A percentile compares a stretch with the other conserved stretches of the same genome.
Conservation (phyloP, 768 basidiomycete species). For the Sistotremastrum suecicum region DNA sequence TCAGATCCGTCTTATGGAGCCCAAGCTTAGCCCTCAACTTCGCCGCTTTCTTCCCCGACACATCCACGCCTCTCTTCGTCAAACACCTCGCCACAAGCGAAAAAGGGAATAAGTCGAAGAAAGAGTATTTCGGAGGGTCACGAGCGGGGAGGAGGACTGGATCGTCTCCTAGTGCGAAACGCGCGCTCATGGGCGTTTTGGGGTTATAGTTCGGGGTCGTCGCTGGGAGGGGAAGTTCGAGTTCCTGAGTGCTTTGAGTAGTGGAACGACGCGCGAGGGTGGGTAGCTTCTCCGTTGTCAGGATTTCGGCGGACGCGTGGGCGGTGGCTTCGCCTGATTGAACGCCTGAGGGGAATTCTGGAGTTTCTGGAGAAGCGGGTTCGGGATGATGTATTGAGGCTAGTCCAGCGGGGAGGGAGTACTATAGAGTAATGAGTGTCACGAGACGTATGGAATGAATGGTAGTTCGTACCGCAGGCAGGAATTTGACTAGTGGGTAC, state of each 20-base stretch:
- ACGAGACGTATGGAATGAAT: neutral
- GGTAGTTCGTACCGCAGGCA: conserved; percentile 28
- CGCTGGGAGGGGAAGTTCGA: conserved; percentile 7
- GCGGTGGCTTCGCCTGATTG: neutral
- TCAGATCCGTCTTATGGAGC: conserved; percentile 20
- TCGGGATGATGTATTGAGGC: neutral
- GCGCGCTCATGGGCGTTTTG: neutral
- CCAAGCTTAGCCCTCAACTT: conserved; percentile 34
- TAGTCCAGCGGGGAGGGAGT: conserved; percentile 38
- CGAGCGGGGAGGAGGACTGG: conserved; percentile 34
- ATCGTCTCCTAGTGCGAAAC: conserved; percentile 27
- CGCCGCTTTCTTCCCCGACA: conserved; percentile 53
- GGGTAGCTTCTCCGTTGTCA: neutral
- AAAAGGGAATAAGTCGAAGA: conserved; percentile 59
- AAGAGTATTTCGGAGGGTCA: conserved; percentile 42
- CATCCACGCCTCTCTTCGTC: conserved; percentile 29
- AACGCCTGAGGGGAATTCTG: neutral
- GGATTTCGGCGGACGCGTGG: neutral
- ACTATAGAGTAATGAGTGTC: conserved; percentile 9
- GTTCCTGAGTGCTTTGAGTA: neutral
- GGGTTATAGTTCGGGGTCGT: neutral
- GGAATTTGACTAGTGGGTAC: conserved; percentile 56
- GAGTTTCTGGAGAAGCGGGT: conserved; percentile 21
- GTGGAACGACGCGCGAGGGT: neutral
- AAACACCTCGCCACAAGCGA: conserved; percentile 38